Evolutionary conservation across 495 filamentous ascomycete species (phyloP), one percentile per base, ranked within the genome.

Genomic region (Hyaloscypha hepaticicola): DNA sequence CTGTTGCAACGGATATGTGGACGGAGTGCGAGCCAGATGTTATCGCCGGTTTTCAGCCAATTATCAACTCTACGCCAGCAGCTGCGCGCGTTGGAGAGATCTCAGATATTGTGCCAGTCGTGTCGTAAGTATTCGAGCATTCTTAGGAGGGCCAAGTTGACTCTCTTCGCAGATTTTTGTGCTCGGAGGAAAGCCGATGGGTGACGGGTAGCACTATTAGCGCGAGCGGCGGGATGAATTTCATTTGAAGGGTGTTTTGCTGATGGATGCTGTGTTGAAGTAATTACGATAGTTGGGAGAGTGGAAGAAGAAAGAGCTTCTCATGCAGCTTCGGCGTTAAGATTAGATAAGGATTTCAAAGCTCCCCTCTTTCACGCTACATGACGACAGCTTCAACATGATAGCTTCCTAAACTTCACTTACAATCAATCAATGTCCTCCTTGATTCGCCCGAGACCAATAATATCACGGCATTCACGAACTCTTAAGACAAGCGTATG

Each of bases 11-110:
- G 45, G 76, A 77, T 58, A 71, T 74, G 70, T 73, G 28, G 41
- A 55, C 28, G 8, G 70, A 81, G 56, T 34, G 84, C 58, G 60
- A 89, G 41, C 79, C 82, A 63, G 72, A 71, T 21, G 77, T 88
- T n/a, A 75, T 76, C 29, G 45, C n/a, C 9, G 28, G 21, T 26
- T 51, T 58, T 57, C 61, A 63, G 24, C 61, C 61, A 16, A 26
- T 52, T 6, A 65, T 65, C 26, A 28, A 58, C n/a, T 70, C 73
- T 9, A 71, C 75, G 60, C 85, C 76, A 64, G 85, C 87, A 0
- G 80, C 80, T 63, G 75, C 76, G 22, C 74, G 66, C 26, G 60
- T 68, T 25, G 66, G 58, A 16, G 66, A 68, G 11, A 45, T 68
- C 19, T 55, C 38, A 22, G 66, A 68, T 33, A 65, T 68, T 55